A percentile compares a stretch with the other conserved stretches of the same genome.
These are phyloP conservation scores for Aspergillus sp. DNA, from an alignment of 2,329 filamentous ascomycete genomes.

Conservation along the genomic window DNA sequence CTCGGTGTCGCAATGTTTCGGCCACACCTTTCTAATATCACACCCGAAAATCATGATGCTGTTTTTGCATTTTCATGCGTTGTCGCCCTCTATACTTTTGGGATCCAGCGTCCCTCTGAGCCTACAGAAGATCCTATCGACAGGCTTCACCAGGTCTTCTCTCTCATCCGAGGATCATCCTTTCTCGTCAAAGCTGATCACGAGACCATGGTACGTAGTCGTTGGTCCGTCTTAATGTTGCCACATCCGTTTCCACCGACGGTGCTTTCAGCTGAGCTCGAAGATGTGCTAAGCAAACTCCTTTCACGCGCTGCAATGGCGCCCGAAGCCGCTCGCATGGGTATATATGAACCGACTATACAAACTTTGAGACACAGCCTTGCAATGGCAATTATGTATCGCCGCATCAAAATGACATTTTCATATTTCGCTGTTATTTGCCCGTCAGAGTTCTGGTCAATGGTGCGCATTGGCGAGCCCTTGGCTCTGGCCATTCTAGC, in stretches of 20 bases:
- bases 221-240: neutral
- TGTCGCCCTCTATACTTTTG: neutral
- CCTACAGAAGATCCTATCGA: neutral
- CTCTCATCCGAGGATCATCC: neutral
- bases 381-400: neutral
- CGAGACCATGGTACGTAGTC: neutral
- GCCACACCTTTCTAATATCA: neutral
- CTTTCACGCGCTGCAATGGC: neutral
- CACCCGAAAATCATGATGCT: neutral
- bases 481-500: neutral
- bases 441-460: neutral
- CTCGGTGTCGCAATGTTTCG: neutral
- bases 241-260: neutral
- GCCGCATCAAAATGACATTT: slow-evolving; percentile 30
- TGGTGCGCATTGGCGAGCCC: neutral
- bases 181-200: neutral
- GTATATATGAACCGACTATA: neutral
- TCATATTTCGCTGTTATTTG: neutral
- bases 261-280: neutral
- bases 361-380: neutral
- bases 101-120: neutral
- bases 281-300: neutral
- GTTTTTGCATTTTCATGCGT: neutral
- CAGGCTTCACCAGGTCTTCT: neutral
- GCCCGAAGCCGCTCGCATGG: neutral